Base-by-base conservation (phyloP, 768 basidiomycete species). In the Ramaria sp. region DNA sequence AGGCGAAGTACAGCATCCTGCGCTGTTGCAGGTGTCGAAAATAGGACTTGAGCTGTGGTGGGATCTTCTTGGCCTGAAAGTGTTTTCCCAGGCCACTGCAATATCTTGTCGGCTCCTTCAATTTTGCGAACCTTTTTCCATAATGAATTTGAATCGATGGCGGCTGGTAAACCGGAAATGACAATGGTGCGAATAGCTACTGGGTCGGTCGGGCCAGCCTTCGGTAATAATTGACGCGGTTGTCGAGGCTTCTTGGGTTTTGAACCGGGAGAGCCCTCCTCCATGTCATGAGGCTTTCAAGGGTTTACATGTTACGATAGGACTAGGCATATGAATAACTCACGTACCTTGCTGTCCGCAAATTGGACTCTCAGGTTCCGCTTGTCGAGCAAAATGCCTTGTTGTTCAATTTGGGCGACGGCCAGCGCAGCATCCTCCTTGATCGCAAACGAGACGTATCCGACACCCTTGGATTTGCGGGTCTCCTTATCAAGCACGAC, bases 391-490 rank as follows among this genome's bases (percentile, higher is more conserved):
- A 68, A 69, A 41, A 95, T 77, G 0, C 82, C 83, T 43, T 87
- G 79, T 58, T 79, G 75, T 34, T 78, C 72, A 51, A 89, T 77
- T 45, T 80, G 78, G 51, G 82, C 78, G 54, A 84, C 81, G 2
- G 86, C 86, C 37, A 75, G 67, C 64, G 90, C 79, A 7, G 93
- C 95, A 69, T 98, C 96, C 64, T 96, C 90, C 56, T 78, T 81
- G 56, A 91, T 75, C 0, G 92, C 83, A 69, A 95, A 98, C 0
- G 91, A 86, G 60, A 97, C 91, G 66, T 96, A 98, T 59, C 96
- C 96, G 20, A 98, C 93, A 61, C 95, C 95, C 67, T 97, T 96
- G 1, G 91, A 93, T 4, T 80, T 72, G 17, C 83, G 82, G 0
- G 81, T 79, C 34, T 78, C 85, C 7, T 79, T 82, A 54, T 93